Base-by-base conservation (phyloP, 2,329 filamentous ascomycete species). In the Fusarium sp. region DNA sequence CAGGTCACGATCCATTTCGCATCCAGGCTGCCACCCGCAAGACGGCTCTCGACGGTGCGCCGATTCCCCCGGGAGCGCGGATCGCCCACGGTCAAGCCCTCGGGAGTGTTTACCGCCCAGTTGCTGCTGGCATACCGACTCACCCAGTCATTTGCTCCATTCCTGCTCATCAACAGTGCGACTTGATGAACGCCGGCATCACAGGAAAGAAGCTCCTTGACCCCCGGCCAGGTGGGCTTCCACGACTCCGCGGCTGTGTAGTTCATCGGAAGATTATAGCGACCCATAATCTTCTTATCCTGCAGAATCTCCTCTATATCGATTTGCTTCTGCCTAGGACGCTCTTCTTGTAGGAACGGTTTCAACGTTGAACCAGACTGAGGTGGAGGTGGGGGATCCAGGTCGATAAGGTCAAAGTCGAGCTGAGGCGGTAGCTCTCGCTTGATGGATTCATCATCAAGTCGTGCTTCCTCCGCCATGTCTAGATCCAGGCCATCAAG, bases 21-120 rank as follows among this genome's bases (percentile, higher is more conserved):
- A 44, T 83, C 77, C 16, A 85, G 64, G 4, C 79, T 77, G 1
- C 82, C 82, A 8, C 63, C 71, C 0, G 80, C 83, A 69, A 82
- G 80, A 51, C 84, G 82, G 59, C 82, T 81, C 77, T 85, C 83
- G 53, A 85, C 22, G 12, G 80, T 81, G 55, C 51, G 24, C 6
- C 11, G 24, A 16, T 22, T 3, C 14, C 5, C 3, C 16, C 6
- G 12, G 24, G 24, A n/a, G 24, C 16, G 16, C 9, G 6, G 4
- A 6, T 33, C 5, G 16, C 22, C 58, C 2, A 8, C 20, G 2
- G 11, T 42, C 51, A 27, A 16, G 60, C 35, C 44, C 56, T 22
- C 14, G 40, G 20, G 6, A 6, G 72, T n/a, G 55, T 27, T 12
- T 20, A 12, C 58, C 80, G 77, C 51, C 75, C 74, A 77, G 67